These are phyloP conservation scores for Myxozyma melibiosi DNA, from an alignment of 805 yeast species.

Conservation along the genomic window DNA sequence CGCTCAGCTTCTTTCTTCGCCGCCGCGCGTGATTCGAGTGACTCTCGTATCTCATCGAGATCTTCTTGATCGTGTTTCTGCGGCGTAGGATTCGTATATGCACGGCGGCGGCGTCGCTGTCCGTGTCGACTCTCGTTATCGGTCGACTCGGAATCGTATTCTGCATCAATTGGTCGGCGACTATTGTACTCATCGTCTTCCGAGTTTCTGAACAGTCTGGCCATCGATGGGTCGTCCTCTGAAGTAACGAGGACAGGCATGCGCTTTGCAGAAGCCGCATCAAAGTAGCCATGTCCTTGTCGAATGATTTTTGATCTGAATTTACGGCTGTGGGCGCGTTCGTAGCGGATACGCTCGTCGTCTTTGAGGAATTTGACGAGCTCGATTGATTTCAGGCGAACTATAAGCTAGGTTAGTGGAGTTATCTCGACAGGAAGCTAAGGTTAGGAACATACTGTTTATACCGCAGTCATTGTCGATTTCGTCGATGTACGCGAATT, in stretches of 20 bases:
- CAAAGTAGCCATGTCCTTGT: not conserved
- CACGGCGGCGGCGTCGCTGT: slow-evolving; percentile 61
- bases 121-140: not conserved
- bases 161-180: no score
- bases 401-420: slow-evolving; percentile 2
- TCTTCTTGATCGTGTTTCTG: slow-evolving; percentile 47
- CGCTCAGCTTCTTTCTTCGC: slow-evolving; percentile 69
- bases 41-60: slow-evolving; percentile 73
- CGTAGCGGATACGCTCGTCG: slow-evolving; percentile 74
- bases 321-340: slow-evolving; percentile 52
- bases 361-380: slow-evolving; percentile 76
- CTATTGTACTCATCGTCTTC: no score
- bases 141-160: not conserved
- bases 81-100: slow-evolving; percentile 62
- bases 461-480: slow-evolving; percentile 82
- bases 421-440: not conserved
- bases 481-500: slow-evolving; percentile 81
- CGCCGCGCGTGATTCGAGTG: slow-evolving; percentile 74
- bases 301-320: slow-evolving; percentile 29
- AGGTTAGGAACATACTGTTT: slow-evolving; percentile 44
- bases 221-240: not conserved
- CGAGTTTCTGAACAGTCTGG: no score
- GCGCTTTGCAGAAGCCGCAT: slow-evolving; percentile 9
- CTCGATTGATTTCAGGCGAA: slow-evolving; percentile 86
- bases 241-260: not conserved